Evolutionary conservation across 2,329 filamentous ascomycete genomes (phyloP).

Genomic region (Talaromyces sp.): DNA sequence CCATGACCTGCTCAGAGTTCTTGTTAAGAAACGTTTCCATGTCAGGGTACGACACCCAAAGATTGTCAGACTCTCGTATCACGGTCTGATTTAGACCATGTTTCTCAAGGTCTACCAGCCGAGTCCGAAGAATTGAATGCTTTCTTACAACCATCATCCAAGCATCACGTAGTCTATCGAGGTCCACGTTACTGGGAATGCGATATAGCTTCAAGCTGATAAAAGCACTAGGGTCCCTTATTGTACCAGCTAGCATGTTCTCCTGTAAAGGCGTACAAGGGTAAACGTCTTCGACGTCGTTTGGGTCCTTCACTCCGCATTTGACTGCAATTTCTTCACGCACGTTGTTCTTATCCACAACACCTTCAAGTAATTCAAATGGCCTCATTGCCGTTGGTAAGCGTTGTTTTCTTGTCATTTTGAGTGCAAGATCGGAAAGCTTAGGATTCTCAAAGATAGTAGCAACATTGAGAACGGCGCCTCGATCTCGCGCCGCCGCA

Average conservation of each 20-base stretch:
- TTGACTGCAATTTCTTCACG: background rate
- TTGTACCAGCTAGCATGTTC: slow-evolving; percentile 34
- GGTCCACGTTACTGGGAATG: background rate
- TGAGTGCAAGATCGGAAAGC: slow-evolving; percentile 18
- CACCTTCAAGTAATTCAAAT: background rate
- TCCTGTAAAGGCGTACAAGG: slow-evolving; percentile 39
- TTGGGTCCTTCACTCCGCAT: background rate
- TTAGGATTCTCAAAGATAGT: slow-evolving; percentile 23
- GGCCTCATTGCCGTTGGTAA: background rate
- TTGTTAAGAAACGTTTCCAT: background rate
- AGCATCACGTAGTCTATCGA: background rate
- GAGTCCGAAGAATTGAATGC: background rate
- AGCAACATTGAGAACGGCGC: background rate
- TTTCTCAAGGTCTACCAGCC: background rate
- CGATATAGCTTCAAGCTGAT: background rate
- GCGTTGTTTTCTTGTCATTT: background rate
- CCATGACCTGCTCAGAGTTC: background rate
- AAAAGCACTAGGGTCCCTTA: slow-evolving; percentile 38
- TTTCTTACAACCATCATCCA: background rate
- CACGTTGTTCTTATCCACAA: background rate
- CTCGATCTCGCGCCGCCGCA: slow-evolving; percentile 15
- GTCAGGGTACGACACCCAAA: background rate
- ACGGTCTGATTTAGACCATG: background rate
- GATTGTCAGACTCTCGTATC: background rate
- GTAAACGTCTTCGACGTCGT: slow-evolving; percentile 34